Base-by-base conservation (phyloP, 139 green algal genomes). In the Gonium pectorale region DNA sequence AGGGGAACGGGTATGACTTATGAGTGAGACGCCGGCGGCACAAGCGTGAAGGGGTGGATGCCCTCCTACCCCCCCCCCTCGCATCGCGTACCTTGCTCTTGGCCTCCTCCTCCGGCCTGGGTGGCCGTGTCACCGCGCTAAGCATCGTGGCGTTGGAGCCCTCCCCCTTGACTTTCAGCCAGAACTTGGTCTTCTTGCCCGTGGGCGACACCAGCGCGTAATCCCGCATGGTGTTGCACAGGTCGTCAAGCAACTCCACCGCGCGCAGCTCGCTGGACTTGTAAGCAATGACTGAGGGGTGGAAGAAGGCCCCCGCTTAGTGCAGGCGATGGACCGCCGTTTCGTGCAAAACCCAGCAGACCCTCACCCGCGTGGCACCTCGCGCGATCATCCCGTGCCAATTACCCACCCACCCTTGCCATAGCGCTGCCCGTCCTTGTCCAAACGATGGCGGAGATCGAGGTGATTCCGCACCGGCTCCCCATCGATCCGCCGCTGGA, bases 381-480 rank as follows among this genome's bases (percentile, higher is more conserved):
- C n/a, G n/a, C n/a, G n/a, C n/a, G n/a, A n/a, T n/a, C n/a, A n/a
- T n/a, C n/a, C n/a, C n/a, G n/a, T n/a, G n/a, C n/a, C n/a, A n/a
- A n/a, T n/a, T n/a, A n/a, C n/a, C n/a, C n/a, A n/a, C n/a, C n/a
- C n/a, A n/a, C n/a, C 81, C 68, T 96, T 96, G 29, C 95, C 95
- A 43, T 96, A 96, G 35, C 95, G 84, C 46, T 97, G 94, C 13
- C 95, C 95, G 27, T 97, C 73, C 44, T 91, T 90, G 75, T 98
- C 94, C 13, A 98, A 86, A 0, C 95, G 81, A 66, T 98, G 94
- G 17, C 95, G 69, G 86, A 98, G 87, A 86, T 98, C 95, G 27
- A 98, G n/a, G 33, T 95, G 88, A 82, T 97, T 97, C 17, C 94
- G 86, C 0, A 92, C 89, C 22, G 62, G 38, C 81, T 97, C 94